phyloP scores from a whole-genome alignment of 2,329 filamentous ascomycete species.

The Apiospora saccharicola region DNA sequence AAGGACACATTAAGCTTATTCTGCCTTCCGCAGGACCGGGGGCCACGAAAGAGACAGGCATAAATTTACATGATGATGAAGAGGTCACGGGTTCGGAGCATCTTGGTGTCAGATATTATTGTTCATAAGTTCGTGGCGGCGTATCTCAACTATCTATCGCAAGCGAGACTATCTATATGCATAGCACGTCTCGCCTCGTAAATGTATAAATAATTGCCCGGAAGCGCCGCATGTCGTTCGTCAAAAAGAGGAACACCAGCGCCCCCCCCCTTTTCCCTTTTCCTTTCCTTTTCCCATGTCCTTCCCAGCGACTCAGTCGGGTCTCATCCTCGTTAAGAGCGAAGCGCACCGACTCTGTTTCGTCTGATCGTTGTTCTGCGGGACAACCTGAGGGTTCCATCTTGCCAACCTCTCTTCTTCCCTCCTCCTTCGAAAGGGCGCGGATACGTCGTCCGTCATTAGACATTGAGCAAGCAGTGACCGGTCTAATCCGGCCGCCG shows the following conservation, averaged over 20 bases:
- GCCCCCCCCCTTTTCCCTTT: not conserved
- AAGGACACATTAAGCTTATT: not conserved
- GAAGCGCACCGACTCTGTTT: conserved; percentile 4
- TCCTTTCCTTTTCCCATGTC: not conserved
- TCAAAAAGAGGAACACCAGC: conserved; percentile 15
- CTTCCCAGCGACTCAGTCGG: not conserved
- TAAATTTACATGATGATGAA: not conserved
- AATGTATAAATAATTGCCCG: not conserved
- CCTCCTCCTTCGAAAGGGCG: not conserved
- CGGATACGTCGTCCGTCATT: conserved; percentile 20
- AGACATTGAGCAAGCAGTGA: conserved; percentile 22
- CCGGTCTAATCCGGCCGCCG: conserved; percentile 2
- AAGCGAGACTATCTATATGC: not conserved
- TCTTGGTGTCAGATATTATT: not conserved
- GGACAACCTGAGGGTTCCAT: not conserved
- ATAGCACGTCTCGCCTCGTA: not conserved
- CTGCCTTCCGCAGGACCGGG: not conserved
- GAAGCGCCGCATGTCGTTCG: conserved; percentile 7
- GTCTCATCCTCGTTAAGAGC: not conserved
- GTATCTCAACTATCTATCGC: conserved; percentile 15
- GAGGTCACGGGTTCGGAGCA: not conserved
- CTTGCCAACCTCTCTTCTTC: not conserved
- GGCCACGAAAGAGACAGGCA: not conserved
- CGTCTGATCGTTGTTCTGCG: conserved; percentile 16
- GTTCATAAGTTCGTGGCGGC: conserved; percentile 15